Evolutionary conservation across 2,329 filamentous ascomycete genomes (phyloP).

Genomic region (Fulvia fulva): DNA sequence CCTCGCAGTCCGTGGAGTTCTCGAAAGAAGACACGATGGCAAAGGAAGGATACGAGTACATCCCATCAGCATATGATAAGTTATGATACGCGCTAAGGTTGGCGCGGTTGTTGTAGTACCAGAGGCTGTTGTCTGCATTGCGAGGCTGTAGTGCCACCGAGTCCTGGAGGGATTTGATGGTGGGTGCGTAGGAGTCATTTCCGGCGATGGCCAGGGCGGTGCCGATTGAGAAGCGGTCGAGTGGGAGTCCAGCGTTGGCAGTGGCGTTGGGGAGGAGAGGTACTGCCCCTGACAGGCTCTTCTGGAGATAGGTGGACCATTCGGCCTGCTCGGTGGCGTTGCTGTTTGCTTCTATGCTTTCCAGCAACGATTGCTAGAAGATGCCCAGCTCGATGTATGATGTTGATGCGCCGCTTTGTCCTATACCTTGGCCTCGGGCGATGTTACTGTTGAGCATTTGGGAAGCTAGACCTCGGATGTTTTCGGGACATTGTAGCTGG

Average conservation of each 20-base stretch:
- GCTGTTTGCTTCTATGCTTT: constrained; percentile 18
- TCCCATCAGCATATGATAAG: constrained; percentile 53
- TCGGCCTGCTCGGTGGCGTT: constrained; percentile 6
- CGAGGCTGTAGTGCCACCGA: constrained; percentile 30
- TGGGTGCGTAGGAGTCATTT: constrained; percentile 14
- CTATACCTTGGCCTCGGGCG: constrained; percentile 31
- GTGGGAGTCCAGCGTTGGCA: constrained; percentile 21
- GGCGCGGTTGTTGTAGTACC: constrained; percentile 33
- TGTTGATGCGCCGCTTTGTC: constrained; percentile 16
- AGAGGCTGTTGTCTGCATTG: constrained; percentile 31
- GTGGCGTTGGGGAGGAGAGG: constrained; percentile 21
- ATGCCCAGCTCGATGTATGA: constrained; percentile 32
- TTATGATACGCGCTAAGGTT: constrained; percentile 42
- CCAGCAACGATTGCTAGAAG: constrained; percentile 33
- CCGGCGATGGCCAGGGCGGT: constrained; percentile 22
- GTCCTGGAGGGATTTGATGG: constrained; percentile 20
- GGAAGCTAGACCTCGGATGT: constrained; percentile 13
- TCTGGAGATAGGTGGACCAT: constrained; percentile 16
- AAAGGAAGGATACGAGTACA: constrained; percentile 49
- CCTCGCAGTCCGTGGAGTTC: constrained; percentile 1
- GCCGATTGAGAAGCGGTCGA: constrained; percentile 34
- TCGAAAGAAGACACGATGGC: constrained; percentile 28
- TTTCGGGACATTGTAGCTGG: constrained; percentile 7
- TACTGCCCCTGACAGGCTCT: constrained; percentile 23
- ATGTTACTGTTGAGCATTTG: constrained; percentile 33